Evolutionary conservation across 306 rosid genomes (phyloP).

Genomic region (Trichosanthes truncata): DNA sequence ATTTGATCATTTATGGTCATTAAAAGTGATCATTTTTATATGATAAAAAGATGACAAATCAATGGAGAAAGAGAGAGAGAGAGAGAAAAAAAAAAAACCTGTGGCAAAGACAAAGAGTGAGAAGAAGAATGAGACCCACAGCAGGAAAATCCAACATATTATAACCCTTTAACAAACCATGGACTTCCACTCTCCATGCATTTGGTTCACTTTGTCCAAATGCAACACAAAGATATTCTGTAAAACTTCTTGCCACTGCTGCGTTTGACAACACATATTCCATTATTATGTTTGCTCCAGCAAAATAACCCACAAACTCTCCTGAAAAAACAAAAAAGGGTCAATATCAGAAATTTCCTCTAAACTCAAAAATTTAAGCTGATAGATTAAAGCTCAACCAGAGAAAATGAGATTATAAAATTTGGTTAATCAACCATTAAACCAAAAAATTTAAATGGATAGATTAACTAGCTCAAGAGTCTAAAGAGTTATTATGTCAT

Average conservation of each 20-base stretch:
- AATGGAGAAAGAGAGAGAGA: not conserved
- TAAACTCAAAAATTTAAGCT: too few species aligned
- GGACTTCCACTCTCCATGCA: conserved; percentile 73
- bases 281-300: conserved; percentile 87
- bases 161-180: conserved; percentile 49
- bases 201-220: conserved; percentile 51
- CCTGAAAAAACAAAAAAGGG: conserved; percentile 30
- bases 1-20: not conserved
- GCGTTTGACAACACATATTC: conserved; percentile 95
- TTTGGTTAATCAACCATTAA: too few species aligned
- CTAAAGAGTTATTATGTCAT: too few species aligned
- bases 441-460: too few species aligned
- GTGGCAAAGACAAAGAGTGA: conserved; percentile 79
- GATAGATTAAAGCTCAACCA: too few species aligned
- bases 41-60: not conserved
- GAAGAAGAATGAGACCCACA: conserved; percentile 72
- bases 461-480: too few species aligned
- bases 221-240: conserved; percentile 53
- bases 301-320: conserved; percentile 86
- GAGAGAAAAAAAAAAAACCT: conserved; percentile 45
- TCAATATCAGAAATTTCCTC: too few species aligned
- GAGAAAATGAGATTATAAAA: too few species aligned
- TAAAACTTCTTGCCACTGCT: conserved; percentile 79
- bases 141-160: conserved; percentile 86
- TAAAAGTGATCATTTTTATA: not conserved